phyloP scores from a whole-genome alignment of 1,284 basidiomycete species.

The Schizopora paradoxa region DNA sequence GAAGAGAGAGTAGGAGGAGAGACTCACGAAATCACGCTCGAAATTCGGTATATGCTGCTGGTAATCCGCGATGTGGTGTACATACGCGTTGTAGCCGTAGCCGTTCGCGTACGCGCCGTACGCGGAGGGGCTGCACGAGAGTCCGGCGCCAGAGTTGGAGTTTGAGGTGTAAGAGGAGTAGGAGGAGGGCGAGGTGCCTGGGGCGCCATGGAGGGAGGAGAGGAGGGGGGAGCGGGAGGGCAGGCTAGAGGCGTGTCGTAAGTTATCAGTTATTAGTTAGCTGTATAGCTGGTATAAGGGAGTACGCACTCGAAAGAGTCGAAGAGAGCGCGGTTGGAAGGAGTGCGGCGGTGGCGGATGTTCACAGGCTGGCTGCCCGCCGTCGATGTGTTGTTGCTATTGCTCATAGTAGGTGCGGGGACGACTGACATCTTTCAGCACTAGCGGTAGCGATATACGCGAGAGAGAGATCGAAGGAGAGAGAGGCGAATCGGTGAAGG shows the following conservation, averaged over 20 bases:
- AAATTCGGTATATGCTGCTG: too few relatives aligned
- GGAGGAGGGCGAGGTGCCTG: slow-evolving; percentile 10
- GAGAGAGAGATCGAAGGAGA: too few relatives aligned
- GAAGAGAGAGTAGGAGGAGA: slow-evolving; percentile 2
- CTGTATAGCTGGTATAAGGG: neutral
- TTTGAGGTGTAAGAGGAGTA: slow-evolving; percentile 1
- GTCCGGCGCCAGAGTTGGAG: neutral
- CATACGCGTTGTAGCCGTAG: slow-evolving; percentile 9
- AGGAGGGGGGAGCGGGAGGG: slow-evolving; percentile 13
- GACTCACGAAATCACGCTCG: slow-evolving; percentile 16
- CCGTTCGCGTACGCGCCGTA: slow-evolving; percentile 1
- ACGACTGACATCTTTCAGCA: too few relatives aligned
- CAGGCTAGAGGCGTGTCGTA: slow-evolving; percentile 3
- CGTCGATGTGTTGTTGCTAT: too few relatives aligned
- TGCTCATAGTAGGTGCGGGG: too few relatives aligned
- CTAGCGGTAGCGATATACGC: too few relatives aligned
- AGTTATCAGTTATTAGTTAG: neutral
- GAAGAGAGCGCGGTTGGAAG: neutral
- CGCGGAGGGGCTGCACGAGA: slow-evolving; percentile 10
- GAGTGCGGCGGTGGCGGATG: slow-evolving; percentile 9
- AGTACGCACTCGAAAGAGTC: slow-evolving; percentile 11
- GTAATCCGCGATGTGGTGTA: too few relatives aligned
- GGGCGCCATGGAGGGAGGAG: slow-evolving; percentile 9
- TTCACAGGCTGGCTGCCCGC: too few relatives aligned
- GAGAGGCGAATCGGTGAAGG: too few relatives aligned